phyloP scores from a whole-genome alignment of 345 rosid genomes.

The Raphanus raphanistrum region DNA sequence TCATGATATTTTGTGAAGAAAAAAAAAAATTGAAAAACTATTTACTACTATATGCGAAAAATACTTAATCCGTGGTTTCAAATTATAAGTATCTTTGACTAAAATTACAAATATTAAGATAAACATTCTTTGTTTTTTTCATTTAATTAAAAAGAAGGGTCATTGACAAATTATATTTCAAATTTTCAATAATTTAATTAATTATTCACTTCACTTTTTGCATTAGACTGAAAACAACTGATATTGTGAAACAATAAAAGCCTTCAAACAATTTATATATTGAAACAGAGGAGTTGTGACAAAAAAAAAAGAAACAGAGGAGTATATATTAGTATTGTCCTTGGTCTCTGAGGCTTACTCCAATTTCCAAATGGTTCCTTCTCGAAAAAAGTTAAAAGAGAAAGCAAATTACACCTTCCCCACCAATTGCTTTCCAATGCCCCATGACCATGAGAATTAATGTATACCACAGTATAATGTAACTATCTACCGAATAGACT shows the following conservation, averaged over 20 bases:
- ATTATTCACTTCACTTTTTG: neutral
- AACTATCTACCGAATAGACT: neutral
- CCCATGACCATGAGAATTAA: constrained; percentile 6
- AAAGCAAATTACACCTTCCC: constrained; percentile 32
- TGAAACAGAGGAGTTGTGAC: neutral
- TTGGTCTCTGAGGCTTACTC: neutral
- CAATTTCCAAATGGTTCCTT: constrained; percentile 26
- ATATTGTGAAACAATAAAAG: neutral
- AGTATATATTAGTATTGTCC: neutral
- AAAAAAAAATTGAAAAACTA: neutral
- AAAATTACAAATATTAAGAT: neutral
- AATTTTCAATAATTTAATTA: neutral
- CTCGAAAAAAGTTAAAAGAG: constrained; percentile 27
- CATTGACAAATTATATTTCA: neutral
- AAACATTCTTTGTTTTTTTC: neutral
- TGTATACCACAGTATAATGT: neutral
- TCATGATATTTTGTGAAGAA: neutral
- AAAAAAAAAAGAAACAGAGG: no score
- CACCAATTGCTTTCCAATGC: constrained; percentile 38
- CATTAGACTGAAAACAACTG: neutral
- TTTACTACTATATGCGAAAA: neutral
- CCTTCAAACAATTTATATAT: neutral
- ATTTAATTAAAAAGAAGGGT: neutral
- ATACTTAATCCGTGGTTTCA: neutral
- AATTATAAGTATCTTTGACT: neutral